phyloP scores from a whole-genome alignment of 208 protist genomes.

The Acanthamoeba quina region DNA sequence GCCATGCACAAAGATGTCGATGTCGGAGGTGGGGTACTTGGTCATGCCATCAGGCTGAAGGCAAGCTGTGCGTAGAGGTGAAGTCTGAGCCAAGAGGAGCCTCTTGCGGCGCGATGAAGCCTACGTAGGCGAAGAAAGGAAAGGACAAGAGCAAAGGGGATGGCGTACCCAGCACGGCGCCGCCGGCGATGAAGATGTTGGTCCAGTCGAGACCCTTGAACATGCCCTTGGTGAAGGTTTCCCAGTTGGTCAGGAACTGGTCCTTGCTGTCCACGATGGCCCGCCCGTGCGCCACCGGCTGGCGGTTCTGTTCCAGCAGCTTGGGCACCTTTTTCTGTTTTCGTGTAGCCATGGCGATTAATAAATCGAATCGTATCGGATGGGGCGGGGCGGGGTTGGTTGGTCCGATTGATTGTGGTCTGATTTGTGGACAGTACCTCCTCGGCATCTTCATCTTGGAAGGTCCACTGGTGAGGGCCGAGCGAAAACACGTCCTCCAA shows the following conservation, averaged over 20 bases:
- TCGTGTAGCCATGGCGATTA: too few species aligned
- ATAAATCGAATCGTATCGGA: neutral
- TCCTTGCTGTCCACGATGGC: slow-evolving; percentile 12
- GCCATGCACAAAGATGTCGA: slow-evolving; percentile 88
- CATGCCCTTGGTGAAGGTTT: slow-evolving; percentile 76
- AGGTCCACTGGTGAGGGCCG: slow-evolving; percentile 22
- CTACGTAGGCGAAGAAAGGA: neutral
- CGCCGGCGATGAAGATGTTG: slow-evolving; percentile 86
- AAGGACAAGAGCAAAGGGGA: neutral
- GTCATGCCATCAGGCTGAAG: slow-evolving; percentile 48
- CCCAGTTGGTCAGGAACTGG: slow-evolving; percentile 74
- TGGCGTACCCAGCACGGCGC: slow-evolving; percentile 76
- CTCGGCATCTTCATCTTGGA: slow-evolving; percentile 45
- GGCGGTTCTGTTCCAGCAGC: slow-evolving; percentile 9
- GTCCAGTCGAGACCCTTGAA: slow-evolving; percentile 82
- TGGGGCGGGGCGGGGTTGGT: neutral
- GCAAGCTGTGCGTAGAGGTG: neutral
- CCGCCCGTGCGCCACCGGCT: neutral
- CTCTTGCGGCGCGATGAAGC: neutral
- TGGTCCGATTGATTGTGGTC: neutral
- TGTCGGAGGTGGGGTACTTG: slow-evolving; percentile 76
- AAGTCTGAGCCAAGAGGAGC: neutral
- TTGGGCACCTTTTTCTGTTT: slow-evolving; percentile 60
- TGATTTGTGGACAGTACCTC: slow-evolving; percentile 7
- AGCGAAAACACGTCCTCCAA: slow-evolving; percentile 65